Conservation (phyloP, 306 rosid genomes). For the barrel medic (Medicago truncatula) region DNA sequence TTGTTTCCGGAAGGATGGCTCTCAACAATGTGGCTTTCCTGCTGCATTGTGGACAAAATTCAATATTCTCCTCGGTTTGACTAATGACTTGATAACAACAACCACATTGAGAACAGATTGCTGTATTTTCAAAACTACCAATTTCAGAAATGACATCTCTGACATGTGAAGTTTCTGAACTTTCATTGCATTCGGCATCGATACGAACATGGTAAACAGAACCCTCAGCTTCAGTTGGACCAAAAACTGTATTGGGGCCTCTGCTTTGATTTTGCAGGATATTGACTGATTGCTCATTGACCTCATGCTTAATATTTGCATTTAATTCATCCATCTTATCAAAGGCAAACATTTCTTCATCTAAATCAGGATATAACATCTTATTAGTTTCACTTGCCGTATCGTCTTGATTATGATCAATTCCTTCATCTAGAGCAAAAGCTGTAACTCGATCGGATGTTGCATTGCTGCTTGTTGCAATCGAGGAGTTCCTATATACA, state of each 20-base stretch:
- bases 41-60: slow-evolving; percentile 68
- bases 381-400: slow-evolving; percentile 61
- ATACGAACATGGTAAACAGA: slow-evolving; percentile 37
- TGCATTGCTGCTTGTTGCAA: slow-evolving; percentile 80
- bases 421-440: slow-evolving; percentile 66
- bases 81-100: slow-evolving; percentile 46
- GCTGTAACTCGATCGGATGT: slow-evolving; percentile 67
- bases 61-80: slow-evolving; percentile 45
- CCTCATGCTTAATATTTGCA: slow-evolving; percentile 47
- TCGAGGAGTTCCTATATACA: slow-evolving; percentile 79
- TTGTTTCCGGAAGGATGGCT: slow-evolving; percentile 46
- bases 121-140: slow-evolving; percentile 48
- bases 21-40: slow-evolving; percentile 51
- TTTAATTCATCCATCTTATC: slow-evolving; percentile 71
- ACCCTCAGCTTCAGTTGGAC: slow-evolving; percentile 44
- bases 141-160: slow-evolving; percentile 51
- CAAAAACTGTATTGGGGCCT: slow-evolving; percentile 44
- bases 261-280: slow-evolving; percentile 41
- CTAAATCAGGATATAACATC: slow-evolving; percentile 57
- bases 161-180: slow-evolving; percentile 51
- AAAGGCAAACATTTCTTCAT: slow-evolving; percentile 73
- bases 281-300: slow-evolving; percentile 44
- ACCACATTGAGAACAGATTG: slow-evolving; percentile 67
- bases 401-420: slow-evolving; percentile 72
- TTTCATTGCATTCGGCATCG: slow-evolving; percentile 47